A percentile compares a stretch with the other conserved stretches of the same genome.
Evolutionary conservation across 768 basidiomycete genomes (phyloP).

Genomic region (Lactarius sanguifluus): DNA sequence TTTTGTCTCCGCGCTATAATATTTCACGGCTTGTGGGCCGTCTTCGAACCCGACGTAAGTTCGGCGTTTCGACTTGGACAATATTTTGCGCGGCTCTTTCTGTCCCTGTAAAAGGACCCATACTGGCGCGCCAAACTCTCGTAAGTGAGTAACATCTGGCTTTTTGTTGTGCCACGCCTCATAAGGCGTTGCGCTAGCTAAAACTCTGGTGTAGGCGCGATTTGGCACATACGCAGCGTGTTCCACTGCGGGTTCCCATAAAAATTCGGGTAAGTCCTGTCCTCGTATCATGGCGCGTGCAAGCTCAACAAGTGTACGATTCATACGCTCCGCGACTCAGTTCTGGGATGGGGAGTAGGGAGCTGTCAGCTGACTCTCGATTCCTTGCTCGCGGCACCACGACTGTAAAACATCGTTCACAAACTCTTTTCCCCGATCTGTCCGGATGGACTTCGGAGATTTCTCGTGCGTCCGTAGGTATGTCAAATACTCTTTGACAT

Average conservation of each 20-base stretch:
- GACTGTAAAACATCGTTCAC: no score
- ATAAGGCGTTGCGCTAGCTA: background rate
- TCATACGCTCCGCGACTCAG: background rate
- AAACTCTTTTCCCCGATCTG: no score
- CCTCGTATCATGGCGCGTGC: background rate
- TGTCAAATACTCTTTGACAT: no score
- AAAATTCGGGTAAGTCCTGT: background rate
- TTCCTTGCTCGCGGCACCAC: no score
- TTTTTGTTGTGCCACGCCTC: background rate
- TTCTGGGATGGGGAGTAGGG: background rate
- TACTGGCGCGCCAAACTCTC: background rate
- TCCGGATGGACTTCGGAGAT: no score
- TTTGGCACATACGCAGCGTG: background rate
- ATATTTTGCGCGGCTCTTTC: background rate
- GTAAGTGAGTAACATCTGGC: background rate
- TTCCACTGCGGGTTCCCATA: background rate
- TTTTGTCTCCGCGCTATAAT: background rate
- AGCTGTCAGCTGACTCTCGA: no score
- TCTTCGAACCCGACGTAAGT: background rate
- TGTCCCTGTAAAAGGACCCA: background rate
- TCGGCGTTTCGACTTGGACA: background rate
- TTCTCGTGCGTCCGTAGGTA: no score
- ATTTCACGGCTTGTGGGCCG: background rate
- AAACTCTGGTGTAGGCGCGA: background rate
- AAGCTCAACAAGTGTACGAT: background rate